Evolutionary conservation across 805 yeast genomes (phyloP), one percentile per base, ranked within the genome.

Genomic region (Cyberlindnera sargentensis): DNA sequence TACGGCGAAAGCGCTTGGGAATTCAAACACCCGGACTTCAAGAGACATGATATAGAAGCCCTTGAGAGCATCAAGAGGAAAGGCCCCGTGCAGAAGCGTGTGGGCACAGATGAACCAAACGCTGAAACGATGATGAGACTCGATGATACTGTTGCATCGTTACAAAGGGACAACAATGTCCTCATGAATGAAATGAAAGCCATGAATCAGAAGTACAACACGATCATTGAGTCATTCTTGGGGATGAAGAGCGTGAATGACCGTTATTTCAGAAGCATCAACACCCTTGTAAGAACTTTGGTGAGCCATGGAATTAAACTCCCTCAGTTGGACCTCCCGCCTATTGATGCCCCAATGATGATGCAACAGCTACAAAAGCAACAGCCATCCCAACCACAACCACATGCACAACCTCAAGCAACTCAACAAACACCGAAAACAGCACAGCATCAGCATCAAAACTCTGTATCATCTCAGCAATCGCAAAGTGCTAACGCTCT

Each of bases 1-100:
- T 80, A 80, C 55, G 85, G 89, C 34, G 88, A 82, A 44, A 78
- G 82, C 62, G 80, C 90, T 23, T 91, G 98, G 97, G 97, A 91
- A 62, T 91, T 93, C 68, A 80, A 81, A 58, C 98, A 93, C 62
- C 95, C 96, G 0, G 87, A 80, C 50, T 93, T 93, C 63, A 76
- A 76, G 51, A 76, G 77, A 31, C 82, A 85, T 62, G 87, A 87
- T 57, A 72, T 77, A 43, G 83, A 79, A n/a, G 79, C 87, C 8
- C 70, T 95, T 33, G 95, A 90, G 40, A 84, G 85, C 51, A 93
- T 93, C 58, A 87, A 86, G 57, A 68, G 97, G 38, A 90, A 90
- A 60, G 82, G 82, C 0, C 84, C 93, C 4, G 65, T 70, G 11
- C 68, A 71, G 43, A 78, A 76, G 51, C 75, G 77, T 55, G 53